phyloP scores from a whole-genome alignment of 1,284 basidiomycete genomes.

The Cutaneotrichosporon sp. region DNA sequence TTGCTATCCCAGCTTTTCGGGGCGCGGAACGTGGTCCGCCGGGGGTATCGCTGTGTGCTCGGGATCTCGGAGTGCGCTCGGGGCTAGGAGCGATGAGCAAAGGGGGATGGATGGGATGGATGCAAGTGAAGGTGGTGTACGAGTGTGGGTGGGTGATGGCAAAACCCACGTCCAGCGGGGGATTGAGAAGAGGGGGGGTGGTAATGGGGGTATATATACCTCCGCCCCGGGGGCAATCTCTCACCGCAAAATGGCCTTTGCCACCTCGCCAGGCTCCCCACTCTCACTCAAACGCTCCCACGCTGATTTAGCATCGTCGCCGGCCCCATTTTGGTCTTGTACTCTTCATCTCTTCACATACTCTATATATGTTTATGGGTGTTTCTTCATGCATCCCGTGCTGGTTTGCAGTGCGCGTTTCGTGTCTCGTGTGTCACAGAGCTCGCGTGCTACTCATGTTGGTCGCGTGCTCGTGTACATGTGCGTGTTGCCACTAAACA shows the following conservation, averaged over 20 bases:
- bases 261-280: too few species aligned
- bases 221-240: slow-evolving; percentile 10
- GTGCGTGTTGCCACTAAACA: too few species aligned
- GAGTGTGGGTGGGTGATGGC: slow-evolving; percentile 3
- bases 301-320: not conserved
- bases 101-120: slow-evolving; percentile 8
- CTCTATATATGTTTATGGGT: not conserved
- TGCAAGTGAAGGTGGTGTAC: not conserved
- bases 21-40: not conserved
- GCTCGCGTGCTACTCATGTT: too few species aligned
- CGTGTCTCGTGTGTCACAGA: too few species aligned
- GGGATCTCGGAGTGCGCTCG: not conserved
- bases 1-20: not conserved
- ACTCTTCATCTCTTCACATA: not conserved
- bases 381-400: too few species aligned
- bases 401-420: too few species aligned
- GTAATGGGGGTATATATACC: slow-evolving; percentile 12
- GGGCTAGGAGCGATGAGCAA: not conserved
- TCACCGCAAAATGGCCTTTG: too few species aligned
- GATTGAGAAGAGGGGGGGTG: not conserved
- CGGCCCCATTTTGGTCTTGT: not conserved
- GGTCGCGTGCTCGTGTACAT: too few species aligned
- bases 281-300: not conserved
- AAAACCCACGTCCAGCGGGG: not conserved
- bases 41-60: not conserved